Evolutionary conservation across 2,329 filamentous ascomycete genomes (phyloP).

Genomic region (Fusarium oligoseptatum): DNA sequence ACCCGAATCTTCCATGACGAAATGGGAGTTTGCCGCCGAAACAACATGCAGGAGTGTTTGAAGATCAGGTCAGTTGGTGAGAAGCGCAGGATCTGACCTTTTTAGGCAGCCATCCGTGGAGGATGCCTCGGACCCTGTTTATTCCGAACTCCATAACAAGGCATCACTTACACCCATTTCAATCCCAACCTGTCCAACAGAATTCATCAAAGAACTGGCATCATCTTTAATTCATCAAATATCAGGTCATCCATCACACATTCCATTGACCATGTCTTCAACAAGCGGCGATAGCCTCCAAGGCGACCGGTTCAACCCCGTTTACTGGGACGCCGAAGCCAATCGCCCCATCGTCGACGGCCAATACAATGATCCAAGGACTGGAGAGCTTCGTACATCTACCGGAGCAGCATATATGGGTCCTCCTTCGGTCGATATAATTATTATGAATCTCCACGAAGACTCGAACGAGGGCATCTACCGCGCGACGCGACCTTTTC

Average conservation of each 20-base stretch:
- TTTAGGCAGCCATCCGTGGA: not conserved
- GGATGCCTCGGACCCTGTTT: not conserved
- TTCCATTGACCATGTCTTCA: not conserved
- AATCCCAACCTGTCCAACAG: not conserved
- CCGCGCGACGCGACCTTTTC: not conserved
- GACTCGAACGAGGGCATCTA: not conserved
- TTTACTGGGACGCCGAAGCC: not conserved
- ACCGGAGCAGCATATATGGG: not conserved
- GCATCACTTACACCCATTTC: not conserved
- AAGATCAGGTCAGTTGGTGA: not conserved
- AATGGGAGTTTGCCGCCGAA: not conserved
- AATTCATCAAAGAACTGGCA: not conserved
- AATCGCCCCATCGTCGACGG: slow-evolving; percentile 1
- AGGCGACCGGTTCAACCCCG: not conserved
- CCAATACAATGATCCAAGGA: not conserved
- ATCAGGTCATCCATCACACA: not conserved
- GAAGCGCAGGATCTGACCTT: not conserved
- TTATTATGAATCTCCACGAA: not conserved
- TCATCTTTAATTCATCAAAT: not conserved
- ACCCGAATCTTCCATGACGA: not conserved
- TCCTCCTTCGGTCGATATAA: not conserved
- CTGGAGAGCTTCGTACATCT: not conserved
- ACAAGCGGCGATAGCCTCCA: not conserved
- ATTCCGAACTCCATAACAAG: not conserved
- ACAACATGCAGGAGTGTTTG: not conserved